phyloP scores from a whole-genome alignment of 139 green algal genomes.

The Tetraselmis chui region DNA sequence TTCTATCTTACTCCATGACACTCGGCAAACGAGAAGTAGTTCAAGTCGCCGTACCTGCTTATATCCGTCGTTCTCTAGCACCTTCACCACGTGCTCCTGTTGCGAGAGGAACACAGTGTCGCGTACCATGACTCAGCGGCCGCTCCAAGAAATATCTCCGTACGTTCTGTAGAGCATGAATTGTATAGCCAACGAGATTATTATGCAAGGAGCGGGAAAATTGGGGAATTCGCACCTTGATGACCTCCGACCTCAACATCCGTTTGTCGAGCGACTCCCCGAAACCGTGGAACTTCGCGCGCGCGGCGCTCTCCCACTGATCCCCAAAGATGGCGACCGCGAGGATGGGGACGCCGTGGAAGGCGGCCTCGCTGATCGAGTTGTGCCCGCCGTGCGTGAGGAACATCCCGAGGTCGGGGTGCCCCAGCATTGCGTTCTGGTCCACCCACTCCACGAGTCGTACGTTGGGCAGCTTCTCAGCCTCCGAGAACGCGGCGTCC shows the following conservation, averaged over 20 bases:
- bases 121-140: no score
- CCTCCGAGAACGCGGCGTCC: neutral
- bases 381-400: slow-evolving; percentile 15
- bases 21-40: no score
- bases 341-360: slow-evolving; percentile 8
- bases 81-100: neutral
- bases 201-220: no score
- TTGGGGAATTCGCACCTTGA: neutral
- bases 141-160: no score
- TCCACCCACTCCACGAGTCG: neutral
- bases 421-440: neutral
- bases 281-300: neutral
- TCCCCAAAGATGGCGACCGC: slow-evolving; percentile 7
- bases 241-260: neutral
- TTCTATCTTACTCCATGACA: no score
- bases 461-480: neutral
- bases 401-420: neutral
- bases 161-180: no score
- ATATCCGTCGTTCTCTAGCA: neutral
- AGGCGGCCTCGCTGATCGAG: neutral
- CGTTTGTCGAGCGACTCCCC: neutral
- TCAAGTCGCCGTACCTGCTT: neutral
- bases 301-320: neutral
- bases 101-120: no score
- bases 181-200: no score